These are phyloP conservation scores for Talaromyces marneffei DNA, from an alignment of 2,329 filamentous ascomycete species.

Conservation along the genomic window DNA sequence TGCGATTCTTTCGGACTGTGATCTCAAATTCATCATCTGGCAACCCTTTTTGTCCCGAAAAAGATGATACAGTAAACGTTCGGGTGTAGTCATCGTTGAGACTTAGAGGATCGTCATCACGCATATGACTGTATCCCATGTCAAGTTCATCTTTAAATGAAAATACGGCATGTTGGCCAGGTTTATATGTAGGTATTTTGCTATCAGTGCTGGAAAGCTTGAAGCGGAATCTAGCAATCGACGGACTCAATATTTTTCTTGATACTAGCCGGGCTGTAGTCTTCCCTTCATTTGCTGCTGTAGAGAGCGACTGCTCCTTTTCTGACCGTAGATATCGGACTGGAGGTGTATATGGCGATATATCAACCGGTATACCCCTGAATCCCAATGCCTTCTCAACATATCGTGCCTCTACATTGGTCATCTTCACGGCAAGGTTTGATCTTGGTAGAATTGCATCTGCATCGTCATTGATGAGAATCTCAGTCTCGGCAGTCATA, in stretches of 20 bases:
- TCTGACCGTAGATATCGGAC: constrained; percentile 62
- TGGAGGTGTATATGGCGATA: constrained; percentile 73
- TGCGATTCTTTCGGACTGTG: constrained; percentile 63
- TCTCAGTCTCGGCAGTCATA: constrained; percentile 61
- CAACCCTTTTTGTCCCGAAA: constrained; percentile 36
- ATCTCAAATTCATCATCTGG: constrained; percentile 58
- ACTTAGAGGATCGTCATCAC: constrained; percentile 69
- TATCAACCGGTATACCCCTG: constrained; percentile 53
- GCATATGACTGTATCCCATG: constrained; percentile 75
- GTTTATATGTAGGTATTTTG: constrained; percentile 45
- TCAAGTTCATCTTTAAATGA: constrained; percentile 66
- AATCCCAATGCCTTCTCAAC: constrained; percentile 64
- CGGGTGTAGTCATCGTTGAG: constrained; percentile 80
- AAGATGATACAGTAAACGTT: constrained; percentile 73
- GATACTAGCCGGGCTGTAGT: constrained; percentile 52
- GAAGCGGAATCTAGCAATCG: constrained; percentile 61
- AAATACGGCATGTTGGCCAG: constrained; percentile 73
- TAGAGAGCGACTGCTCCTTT: constrained; percentile 25
- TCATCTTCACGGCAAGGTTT: constrained; percentile 67
- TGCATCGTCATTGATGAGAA: constrained; percentile 61
- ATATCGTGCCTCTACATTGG: constrained; percentile 55
- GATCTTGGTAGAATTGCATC: constrained; percentile 59
- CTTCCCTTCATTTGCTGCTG: constrained; percentile 16
- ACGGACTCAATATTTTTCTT: constrained; percentile 59
- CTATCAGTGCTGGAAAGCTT: constrained; percentile 33